These are phyloP conservation scores for Kuraishia ogatae DNA, from an alignment of 805 yeast species.

Conservation along the genomic window DNA sequence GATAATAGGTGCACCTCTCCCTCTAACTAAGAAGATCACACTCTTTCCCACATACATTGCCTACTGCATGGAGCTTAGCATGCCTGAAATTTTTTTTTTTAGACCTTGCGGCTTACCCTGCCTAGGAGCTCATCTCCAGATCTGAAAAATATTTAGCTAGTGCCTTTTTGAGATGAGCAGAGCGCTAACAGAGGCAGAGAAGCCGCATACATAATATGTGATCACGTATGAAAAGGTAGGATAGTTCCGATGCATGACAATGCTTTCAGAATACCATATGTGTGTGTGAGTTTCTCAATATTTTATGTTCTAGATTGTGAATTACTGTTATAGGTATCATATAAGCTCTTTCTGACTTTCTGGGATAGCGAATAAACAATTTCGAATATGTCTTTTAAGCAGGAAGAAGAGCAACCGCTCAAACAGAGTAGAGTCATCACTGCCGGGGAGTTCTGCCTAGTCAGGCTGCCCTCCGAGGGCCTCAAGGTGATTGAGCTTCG, in stretches of 20 bases:
- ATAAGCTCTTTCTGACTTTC: too few relatives aligned
- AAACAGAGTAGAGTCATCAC: neutral
- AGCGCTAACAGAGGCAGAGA: neutral
- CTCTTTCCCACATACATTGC: neutral
- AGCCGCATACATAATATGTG: neutral
- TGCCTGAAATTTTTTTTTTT: neutral
- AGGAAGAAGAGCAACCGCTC: neutral
- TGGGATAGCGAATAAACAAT: too few relatives aligned
- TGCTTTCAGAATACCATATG: too few relatives aligned
- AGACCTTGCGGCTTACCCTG: neutral
- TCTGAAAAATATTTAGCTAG: neutral
- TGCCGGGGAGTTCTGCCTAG: slow-evolving; percentile 19
- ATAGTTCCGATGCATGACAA: neutral
- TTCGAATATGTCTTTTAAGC: neutral
- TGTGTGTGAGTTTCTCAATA: too few relatives aligned
- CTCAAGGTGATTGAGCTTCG: slow-evolving; percentile 62
- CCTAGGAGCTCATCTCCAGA: neutral
- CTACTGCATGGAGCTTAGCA: neutral
- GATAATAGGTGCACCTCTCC: neutral
- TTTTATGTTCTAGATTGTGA: too few relatives aligned
- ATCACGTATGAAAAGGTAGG: neutral
- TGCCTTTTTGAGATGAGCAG: neutral
- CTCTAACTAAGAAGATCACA: neutral
- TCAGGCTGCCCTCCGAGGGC: slow-evolving; percentile 78
- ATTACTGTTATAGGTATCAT: too few relatives aligned